phyloP scores from a whole-genome alignment of 345 rosid genomes.

The Gossypium sturtianum region DNA sequence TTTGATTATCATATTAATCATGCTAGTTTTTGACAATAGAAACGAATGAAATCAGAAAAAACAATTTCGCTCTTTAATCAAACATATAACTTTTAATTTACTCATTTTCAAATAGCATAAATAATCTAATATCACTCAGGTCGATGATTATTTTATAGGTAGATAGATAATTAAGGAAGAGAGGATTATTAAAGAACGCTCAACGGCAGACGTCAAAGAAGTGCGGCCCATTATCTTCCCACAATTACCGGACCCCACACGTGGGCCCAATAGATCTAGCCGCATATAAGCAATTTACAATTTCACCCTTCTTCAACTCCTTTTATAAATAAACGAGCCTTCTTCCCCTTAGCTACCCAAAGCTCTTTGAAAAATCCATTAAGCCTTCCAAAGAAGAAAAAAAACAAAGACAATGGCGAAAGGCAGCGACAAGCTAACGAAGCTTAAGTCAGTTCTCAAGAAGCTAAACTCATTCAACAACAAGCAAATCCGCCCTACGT shows the following conservation, averaged over 20 bases:
- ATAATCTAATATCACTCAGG: no score
- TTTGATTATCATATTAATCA: no score
- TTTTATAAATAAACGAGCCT: conserved; percentile 34
- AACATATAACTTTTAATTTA: no score
- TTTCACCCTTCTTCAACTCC: conserved; percentile 12
- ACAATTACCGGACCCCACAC: conserved; percentile 10
- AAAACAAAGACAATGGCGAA: conserved; percentile 44
- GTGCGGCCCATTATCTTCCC: not conserved
- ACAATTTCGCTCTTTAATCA: no score
- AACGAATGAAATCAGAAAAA: accelerated
- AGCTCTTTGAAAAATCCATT: not conserved
- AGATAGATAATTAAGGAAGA: no score
- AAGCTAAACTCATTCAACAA: conserved; percentile 76
- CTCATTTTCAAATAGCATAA: no score
- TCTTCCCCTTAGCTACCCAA: conserved; percentile 6
- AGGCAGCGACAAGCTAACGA: conserved; percentile 67
- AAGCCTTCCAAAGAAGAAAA: not conserved
- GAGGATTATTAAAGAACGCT: no score
- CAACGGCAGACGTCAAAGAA: not conserved
- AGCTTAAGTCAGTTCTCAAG: conserved; percentile 77
- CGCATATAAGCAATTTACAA: not conserved
- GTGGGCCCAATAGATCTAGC: conserved; percentile 16
- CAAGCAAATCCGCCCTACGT: conserved; percentile 27
- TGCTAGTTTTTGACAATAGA: no score
- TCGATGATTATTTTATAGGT: no score